phyloP scores from a whole-genome alignment of 257 asterid genomes.

The Voacanga thouarsii region DNA sequence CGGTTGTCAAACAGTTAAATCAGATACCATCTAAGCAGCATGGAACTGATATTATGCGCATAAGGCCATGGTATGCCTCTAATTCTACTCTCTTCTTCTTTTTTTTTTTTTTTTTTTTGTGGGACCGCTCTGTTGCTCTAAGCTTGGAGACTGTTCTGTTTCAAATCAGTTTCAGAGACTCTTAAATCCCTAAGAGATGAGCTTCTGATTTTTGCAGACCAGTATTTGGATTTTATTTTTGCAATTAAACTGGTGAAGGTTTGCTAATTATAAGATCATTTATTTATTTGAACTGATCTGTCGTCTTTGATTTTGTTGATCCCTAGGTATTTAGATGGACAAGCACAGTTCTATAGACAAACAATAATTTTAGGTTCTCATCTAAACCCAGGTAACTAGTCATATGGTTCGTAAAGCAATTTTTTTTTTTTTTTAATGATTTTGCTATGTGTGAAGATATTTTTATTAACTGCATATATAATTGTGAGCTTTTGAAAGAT shows the following conservation, averaged over 20 bases:
- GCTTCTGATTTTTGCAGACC: background rate
- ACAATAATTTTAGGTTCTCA: conserved; percentile 80
- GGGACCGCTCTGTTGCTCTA: conserved; percentile 4
- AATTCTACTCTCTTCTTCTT: conserved; percentile 11
- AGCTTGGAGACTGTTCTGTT: background rate
- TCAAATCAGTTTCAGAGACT: background rate
- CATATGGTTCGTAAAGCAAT: background rate
- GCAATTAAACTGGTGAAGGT: background rate
- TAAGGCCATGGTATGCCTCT: conserved; percentile 75
- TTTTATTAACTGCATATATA: background rate
- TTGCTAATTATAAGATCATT: background rate
- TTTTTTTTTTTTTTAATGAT: conserved; percentile 3
- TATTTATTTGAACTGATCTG: background rate
- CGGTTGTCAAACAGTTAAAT: conserved; percentile 69
- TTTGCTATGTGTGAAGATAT: background rate
- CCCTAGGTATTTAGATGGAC: conserved; percentile 81
- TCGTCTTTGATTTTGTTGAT: background rate
- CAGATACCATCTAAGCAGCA: conserved; percentile 79
- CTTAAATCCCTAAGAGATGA: background rate
- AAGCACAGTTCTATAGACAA: conserved; percentile 85
- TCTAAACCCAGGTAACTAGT: conserved; percentile 67
- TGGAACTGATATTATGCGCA: conserved; percentile 92
- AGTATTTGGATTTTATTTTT: background rate
- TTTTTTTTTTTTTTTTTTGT: no score
- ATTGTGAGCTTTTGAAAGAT: no score